Percentiles rank a stretch among this genome's conserved stretches.
Evolutionary conservation across 345 rosid genomes (phyloP).

Genomic region (Syzygium aqueum): DNA sequence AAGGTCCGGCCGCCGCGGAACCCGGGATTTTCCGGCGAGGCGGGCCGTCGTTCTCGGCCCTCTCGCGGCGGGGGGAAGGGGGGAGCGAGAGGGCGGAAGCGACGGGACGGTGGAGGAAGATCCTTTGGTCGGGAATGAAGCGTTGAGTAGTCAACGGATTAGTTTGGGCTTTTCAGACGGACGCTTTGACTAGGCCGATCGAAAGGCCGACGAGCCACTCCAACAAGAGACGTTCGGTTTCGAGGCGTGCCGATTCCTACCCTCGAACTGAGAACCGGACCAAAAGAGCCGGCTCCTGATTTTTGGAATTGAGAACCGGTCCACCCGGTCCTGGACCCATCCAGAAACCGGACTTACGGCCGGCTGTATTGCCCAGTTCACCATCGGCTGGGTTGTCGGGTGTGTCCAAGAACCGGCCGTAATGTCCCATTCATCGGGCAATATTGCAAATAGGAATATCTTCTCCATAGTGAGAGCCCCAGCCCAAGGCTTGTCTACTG

Average conservation of each 20-base stretch:
- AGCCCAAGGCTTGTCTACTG: constrained; percentile 30
- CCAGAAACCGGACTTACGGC: no score
- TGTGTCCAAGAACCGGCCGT: no score
- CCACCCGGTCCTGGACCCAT: no score
- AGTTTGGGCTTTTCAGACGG: background rate
- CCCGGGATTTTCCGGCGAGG: constrained; percentile 18
- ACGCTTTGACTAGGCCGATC: background rate
- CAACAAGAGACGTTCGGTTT: no score
- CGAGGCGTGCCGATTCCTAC: no score
- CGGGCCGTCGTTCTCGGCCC: background rate
- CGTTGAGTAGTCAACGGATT: background rate
- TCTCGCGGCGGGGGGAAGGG: background rate
- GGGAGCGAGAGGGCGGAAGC: background rate
- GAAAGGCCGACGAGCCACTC: no score
- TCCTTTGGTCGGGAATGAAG: background rate
- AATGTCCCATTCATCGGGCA: constrained; percentile 20
- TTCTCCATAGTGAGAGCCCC: constrained; percentile 30
- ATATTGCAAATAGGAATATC: constrained; percentile 28
- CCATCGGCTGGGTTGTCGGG: no score
- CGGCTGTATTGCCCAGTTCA: no score
- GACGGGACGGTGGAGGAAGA: background rate
- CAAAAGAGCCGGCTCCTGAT: no score
- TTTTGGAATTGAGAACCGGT: no score
- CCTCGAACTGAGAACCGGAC: no score
- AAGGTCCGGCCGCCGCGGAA: constrained; percentile 15